These are phyloP conservation scores for Chlorella sorokiniana DNA, from an alignment of 139 green algal species.

Conservation along the genomic window DNA sequence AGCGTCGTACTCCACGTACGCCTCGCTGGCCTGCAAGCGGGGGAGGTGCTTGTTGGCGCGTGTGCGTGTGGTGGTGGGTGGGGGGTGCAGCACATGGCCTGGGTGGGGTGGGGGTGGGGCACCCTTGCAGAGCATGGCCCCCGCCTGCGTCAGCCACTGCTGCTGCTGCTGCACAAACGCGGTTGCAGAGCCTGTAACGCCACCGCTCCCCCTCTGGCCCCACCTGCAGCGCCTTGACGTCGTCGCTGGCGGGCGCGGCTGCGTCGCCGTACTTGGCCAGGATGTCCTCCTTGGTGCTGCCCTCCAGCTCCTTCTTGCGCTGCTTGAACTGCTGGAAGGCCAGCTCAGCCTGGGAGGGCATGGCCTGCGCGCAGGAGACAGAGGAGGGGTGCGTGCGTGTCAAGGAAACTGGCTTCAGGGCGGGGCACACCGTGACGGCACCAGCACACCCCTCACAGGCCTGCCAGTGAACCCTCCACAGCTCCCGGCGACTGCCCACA, in stretches of 20 bases:
- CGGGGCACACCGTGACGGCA: too few species aligned
- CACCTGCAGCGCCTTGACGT: constrained; percentile 61
- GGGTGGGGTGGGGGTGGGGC: background rate
- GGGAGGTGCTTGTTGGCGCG: too few species aligned
- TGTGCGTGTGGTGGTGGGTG: too few species aligned
- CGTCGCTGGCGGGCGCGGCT: constrained; percentile 25
- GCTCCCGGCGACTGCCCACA: too few species aligned
- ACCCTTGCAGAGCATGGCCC: background rate
- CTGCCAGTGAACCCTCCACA: too few species aligned
- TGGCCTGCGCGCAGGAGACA: constrained; percentile 58
- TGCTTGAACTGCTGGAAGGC: constrained; percentile 88
- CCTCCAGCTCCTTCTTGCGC: constrained; percentile 87
- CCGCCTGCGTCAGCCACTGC: background rate
- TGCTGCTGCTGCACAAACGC: background rate
- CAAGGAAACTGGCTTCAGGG: background rate
- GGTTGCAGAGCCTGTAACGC: background rate
- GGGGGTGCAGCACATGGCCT: background rate
- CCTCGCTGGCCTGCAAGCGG: constrained; percentile 83
- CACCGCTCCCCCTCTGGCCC: background rate
- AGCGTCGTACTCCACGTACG: constrained; percentile 96
- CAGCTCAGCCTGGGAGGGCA: constrained; percentile 89
- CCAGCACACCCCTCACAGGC: too few species aligned
- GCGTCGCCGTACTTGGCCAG: constrained; percentile 88
- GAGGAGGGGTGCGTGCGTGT: background rate
- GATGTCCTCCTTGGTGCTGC: constrained; percentile 69